A percentile compares a stretch with the other conserved stretches of the same genome.
Conservation (phyloP, 495 filamentous ascomycete species). For the Aspergillus bertholletiae region DNA sequence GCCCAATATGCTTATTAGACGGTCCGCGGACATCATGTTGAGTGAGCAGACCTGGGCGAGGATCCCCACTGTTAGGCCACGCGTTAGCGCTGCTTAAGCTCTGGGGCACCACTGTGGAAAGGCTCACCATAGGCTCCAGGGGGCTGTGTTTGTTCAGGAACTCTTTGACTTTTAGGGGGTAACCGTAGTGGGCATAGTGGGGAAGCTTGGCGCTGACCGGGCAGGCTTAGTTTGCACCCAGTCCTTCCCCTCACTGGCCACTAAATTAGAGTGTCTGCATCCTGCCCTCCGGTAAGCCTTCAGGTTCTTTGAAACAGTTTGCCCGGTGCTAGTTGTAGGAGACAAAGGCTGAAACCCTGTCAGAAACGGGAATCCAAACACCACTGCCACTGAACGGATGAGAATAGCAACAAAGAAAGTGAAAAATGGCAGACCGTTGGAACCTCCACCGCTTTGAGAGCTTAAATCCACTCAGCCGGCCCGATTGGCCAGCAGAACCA, state of each 20-base stretch:
- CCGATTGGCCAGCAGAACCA: slow-evolving; percentile 8
- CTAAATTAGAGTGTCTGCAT: neutral
- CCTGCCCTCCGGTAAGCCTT: neutral
- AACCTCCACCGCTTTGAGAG: neutral
- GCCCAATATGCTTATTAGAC: neutral
- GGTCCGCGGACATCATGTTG: neutral
- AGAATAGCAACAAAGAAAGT: no score
- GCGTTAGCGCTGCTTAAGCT: slow-evolving; percentile 6
- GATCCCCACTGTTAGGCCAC: slow-evolving; percentile 9
- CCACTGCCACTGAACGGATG: no score
- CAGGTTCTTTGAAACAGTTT: no score
- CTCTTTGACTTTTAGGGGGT: neutral
- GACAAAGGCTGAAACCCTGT: neutral
- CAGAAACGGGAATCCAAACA: neutral
- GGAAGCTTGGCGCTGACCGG: slow-evolving; percentile 12
- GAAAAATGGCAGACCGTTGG: no score
- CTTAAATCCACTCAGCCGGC: neutral
- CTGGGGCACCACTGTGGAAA: neutral
- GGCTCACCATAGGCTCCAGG: neutral
- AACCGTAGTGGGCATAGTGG: slow-evolving; percentile 9
- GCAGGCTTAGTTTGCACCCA: neutral
- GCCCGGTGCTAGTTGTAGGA: no score
- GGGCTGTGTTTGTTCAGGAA: neutral
- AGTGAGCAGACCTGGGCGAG: neutral
- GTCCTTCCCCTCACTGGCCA: neutral